A percentile compares a stretch with the other conserved stretches of the same genome.
These are phyloP conservation scores for Atkinsonella hypoxylon DNA, from an alignment of 2,329 filamentous ascomycete species.

Conservation along the genomic window DNA sequence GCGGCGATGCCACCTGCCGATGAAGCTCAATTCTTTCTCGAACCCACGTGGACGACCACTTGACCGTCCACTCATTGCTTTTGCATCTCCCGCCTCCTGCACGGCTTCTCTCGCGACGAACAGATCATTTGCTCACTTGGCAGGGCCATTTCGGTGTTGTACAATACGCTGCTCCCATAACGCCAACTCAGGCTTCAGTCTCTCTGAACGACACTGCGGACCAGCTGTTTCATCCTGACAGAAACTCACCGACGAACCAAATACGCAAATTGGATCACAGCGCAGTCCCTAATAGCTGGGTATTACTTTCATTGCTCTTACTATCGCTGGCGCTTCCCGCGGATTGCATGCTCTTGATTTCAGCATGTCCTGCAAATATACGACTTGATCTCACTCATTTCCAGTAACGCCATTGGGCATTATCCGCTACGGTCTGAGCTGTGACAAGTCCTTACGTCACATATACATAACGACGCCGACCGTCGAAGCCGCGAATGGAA, in stretches of 20 bases:
- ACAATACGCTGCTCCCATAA: background rate
- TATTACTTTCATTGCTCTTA: background rate
- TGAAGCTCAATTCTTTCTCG: background rate
- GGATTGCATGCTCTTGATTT: background rate
- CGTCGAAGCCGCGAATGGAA: background rate
- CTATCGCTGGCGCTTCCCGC: background rate
- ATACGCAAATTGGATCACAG: too few relatives aligned
- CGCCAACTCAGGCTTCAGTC: background rate
- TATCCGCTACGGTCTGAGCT: background rate
- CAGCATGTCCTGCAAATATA: background rate
- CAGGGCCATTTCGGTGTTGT: background rate
- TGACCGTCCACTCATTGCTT: background rate
- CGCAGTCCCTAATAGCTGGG: too few relatives aligned
- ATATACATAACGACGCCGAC: too few relatives aligned
- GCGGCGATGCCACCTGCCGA: background rate
- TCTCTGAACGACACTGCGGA: background rate
- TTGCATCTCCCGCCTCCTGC: background rate
- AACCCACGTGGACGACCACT: constrained; percentile 2
- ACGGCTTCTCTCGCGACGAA: background rate
- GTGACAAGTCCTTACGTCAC: background rate
- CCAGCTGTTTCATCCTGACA: background rate
- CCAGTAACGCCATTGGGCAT: background rate
- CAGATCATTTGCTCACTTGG: background rate
- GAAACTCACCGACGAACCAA: background rate
- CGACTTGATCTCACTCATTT: constrained; percentile 1